Evolutionary conservation across 2,329 filamentous ascomycete genomes (phyloP), one percentile per base, ranked within the genome.

Genomic region (Hymenoscyphus linearis): DNA sequence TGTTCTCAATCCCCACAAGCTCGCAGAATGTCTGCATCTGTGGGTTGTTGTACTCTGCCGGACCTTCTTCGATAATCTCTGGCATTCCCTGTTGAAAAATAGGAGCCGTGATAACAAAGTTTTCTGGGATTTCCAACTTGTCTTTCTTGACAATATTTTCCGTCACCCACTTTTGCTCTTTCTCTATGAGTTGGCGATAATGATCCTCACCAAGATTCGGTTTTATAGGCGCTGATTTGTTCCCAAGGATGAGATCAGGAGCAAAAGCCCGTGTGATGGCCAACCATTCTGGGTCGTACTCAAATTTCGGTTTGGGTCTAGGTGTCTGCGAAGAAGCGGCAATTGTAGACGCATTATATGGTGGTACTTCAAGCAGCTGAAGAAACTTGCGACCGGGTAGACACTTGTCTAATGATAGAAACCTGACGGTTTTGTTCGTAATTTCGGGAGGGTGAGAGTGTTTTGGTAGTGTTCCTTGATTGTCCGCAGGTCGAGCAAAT

Each of bases 281-380:
- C 7, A 99, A 85, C 93, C 93, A 99, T 76, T 99, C 95, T 12
- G 87, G 85, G 74, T 99, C 95, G 72, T 99, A 98, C 57, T 72
- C 67, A 50, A 73, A 71, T 55, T 65, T 69, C 14, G 62, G 65
- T 52, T 67, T 69, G 10, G 60, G 35, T 52, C 65, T 62, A 22
- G 62, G 36, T 10, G 22, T 52, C 26, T 57, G 57, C 31, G 6
- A 72, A 26, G 58, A 55, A 13, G 57, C 57, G 25, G 4, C 70
- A 67, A 50, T 65, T 22, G 16, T 9, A 66, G 57, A 70, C 58
- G 2, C 60, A 52, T 16, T 74, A 50, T 81, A 70, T 2, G 85
- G 78, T 2, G 76, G 71, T 18, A 93, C 78, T 35, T 89, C 83
- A 36, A 89, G 78, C 2, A 98, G 79, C 68, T 98, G 91, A 2